A percentile compares a stretch with the other conserved stretches of the same genome.
Conservation (phyloP, 2,329 filamentous ascomycete species). For the Macrophomina phaseolina region DNA sequence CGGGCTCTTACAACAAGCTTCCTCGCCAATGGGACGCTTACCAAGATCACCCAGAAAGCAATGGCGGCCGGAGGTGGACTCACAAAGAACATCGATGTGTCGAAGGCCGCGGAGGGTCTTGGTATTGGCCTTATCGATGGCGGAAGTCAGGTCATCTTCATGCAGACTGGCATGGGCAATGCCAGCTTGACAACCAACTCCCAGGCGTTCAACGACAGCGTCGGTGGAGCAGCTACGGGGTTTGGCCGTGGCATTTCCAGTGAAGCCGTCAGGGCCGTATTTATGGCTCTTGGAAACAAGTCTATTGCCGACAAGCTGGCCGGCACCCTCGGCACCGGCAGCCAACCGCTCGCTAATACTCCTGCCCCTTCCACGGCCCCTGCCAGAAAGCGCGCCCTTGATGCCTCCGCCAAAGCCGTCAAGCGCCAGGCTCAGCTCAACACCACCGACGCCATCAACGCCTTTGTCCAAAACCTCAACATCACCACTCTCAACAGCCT, state of each 20-base stretch:
- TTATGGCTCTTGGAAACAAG: constrained; percentile 3
- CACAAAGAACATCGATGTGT: not conserved
- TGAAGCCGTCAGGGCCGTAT: constrained; percentile 13
- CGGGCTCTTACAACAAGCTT: constrained; percentile 19
- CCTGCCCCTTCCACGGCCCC: not conserved
- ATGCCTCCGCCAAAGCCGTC: not conserved
- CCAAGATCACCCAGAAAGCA: not conserved
- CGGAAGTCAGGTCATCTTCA: constrained; percentile 13
- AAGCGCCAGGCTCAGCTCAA: constrained; percentile 15
- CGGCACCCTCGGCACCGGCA: not conserved
- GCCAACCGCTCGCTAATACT: not conserved
- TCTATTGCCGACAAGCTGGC: not conserved
- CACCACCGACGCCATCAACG: not conserved
- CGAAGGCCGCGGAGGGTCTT: constrained; percentile 8
- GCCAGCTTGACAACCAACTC: not conserved
- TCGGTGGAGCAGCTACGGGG: constrained; percentile 14
- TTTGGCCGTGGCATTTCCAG: constrained; percentile 15
- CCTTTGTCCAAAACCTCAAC: constrained; percentile 16
- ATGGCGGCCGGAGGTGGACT: not conserved
- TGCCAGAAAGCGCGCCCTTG: not conserved
- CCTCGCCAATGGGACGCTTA: constrained; percentile 8
- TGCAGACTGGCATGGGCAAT: not conserved
- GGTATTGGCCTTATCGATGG: constrained; percentile 19
- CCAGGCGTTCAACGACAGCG: constrained; percentile 13
- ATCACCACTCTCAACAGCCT: constrained; percentile 13